Percentiles rank a stretch among this genome's conserved stretches.
phyloP scores from a whole-genome alignment of 176 grass and related monocot species.

The Carex pumila region DNA sequence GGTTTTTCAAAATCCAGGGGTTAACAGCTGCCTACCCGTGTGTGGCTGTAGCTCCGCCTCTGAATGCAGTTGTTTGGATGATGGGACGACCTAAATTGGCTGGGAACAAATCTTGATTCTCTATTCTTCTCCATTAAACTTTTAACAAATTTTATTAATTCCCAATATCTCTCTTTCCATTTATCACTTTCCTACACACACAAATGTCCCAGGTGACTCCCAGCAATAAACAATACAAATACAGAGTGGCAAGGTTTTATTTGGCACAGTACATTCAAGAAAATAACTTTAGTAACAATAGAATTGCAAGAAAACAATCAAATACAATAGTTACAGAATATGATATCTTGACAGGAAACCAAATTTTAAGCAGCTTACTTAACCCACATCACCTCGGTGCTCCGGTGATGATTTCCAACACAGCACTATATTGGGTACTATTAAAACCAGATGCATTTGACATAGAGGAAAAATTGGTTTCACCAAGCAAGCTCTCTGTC shows the following conservation, averaged over 20 bases:
- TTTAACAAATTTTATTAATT: too few species aligned
- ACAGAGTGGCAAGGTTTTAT: too few species aligned
- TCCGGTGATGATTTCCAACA: not conserved
- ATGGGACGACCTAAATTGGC: too few species aligned
- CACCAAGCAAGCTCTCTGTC: not conserved
- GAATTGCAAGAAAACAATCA: not conserved
- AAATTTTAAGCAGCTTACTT: not conserved
- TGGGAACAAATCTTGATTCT: too few species aligned
- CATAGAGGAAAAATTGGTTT: not conserved
- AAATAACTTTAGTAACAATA: not conserved
- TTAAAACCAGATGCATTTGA: not conserved
- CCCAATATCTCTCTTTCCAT: too few species aligned
- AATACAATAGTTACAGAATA: not conserved
- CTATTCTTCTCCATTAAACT: too few species aligned
- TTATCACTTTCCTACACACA: too few species aligned
- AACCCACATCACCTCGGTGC: not conserved
- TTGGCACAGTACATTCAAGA: not conserved
- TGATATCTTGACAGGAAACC: not conserved
- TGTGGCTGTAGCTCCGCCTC: too few species aligned
- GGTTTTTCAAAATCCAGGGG: too few species aligned
- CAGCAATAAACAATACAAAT: not conserved
- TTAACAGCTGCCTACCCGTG: too few species aligned
- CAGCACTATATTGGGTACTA: not conserved
- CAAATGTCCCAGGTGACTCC: too few species aligned
- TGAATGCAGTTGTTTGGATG: too few species aligned